Conservation (phyloP, 2,329 filamentous ascomycete species). For the Fusarium incarnatum region DNA sequence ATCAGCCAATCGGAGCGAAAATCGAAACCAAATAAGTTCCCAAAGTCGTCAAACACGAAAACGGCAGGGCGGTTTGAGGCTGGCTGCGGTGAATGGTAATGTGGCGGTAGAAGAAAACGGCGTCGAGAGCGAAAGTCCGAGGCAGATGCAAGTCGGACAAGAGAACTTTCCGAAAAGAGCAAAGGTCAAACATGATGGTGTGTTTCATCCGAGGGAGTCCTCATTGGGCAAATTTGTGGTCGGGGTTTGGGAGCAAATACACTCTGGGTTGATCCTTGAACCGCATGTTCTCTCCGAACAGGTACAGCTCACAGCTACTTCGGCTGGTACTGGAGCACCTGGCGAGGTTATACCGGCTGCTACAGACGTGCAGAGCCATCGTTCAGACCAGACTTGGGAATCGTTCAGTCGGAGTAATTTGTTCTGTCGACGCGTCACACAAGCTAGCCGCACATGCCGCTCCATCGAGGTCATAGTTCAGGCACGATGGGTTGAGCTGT, state of each 20-base stretch:
- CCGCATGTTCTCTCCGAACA: background rate
- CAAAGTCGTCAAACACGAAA: background rate
- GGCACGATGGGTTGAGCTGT: conserved; percentile 2
- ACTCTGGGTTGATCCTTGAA: background rate
- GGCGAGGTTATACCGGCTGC: rapidly evolving
- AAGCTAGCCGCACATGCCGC: background rate
- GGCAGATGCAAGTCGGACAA: background rate
- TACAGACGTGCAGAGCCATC: background rate
- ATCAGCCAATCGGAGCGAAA: background rate
- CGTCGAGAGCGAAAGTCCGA: background rate
- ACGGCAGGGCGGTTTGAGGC: background rate
- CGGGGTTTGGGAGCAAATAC: conserved; percentile 3
- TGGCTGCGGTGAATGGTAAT: background rate
- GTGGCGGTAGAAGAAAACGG: background rate
- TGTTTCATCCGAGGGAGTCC: background rate
- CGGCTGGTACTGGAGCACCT: background rate
- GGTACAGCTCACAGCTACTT: background rate
- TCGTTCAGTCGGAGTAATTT: background rate
- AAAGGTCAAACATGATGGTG: background rate
- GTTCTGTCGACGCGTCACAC: background rate
- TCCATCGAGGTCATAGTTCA: conserved; percentile 1
- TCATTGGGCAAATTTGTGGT: background rate
- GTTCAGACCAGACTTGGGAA: background rate
- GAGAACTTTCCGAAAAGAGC: conserved; percentile 7
- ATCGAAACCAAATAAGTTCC: background rate